These are phyloP conservation scores for Teratosphaeria pseudoeucalypti DNA, from an alignment of 2,329 filamentous ascomycete species.

Conservation along the genomic window DNA sequence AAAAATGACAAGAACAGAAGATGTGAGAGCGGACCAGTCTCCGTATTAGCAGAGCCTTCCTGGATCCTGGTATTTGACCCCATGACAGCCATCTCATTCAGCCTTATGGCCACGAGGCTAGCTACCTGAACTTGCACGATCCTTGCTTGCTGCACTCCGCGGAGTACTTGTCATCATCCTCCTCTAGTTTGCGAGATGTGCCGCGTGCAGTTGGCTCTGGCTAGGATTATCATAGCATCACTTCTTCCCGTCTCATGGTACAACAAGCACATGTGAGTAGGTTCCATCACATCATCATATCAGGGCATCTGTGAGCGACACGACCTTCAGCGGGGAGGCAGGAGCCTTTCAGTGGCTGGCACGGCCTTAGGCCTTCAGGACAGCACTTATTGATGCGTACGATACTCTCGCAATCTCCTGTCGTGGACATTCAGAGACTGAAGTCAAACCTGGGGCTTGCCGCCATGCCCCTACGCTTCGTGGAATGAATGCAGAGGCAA, in stretches of 20 bases:
- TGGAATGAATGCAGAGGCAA: conserved; percentile 10
- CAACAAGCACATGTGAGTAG: background rate
- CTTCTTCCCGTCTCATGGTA: no score
- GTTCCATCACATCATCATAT: background rate
- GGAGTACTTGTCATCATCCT: background rate
- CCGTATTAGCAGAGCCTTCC: background rate
- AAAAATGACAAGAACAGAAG: background rate
- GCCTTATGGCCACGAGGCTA: background rate
- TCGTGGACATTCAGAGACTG: background rate
- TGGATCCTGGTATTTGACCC: background rate
- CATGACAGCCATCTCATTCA: background rate
- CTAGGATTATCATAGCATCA: background rate
- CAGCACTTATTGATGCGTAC: no score
- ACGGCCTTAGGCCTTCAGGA: background rate
- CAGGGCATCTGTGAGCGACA: background rate
- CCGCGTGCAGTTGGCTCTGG: background rate
- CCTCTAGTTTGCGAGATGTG: background rate
- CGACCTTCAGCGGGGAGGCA: background rate
- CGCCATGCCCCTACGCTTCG: conserved; percentile 10
- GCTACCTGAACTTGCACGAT: background rate
- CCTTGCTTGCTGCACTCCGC: background rate
- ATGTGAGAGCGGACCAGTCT: background rate
- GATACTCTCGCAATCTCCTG: background rate
- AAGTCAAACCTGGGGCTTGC: background rate
- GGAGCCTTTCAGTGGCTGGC: background rate